Conservation (phyloP, 2,329 filamentous ascomycete genomes). For the Fusarium mangiferae region DNA sequence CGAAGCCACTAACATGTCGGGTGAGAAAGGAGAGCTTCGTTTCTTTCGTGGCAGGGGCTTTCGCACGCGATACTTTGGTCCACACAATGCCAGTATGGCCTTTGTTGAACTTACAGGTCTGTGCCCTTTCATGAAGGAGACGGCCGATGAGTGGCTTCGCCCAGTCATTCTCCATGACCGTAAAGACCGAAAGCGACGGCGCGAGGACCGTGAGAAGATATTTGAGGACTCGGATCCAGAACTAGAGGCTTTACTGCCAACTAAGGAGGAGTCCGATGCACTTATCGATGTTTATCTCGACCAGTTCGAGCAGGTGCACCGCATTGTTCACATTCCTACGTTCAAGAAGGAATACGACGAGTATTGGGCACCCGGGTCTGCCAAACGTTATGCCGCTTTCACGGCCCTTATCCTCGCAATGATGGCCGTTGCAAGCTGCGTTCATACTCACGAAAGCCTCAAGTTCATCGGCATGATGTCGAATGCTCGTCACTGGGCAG, state of each 20-base stretch:
- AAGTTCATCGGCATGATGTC: constrained; percentile 69
- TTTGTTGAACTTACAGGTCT: constrained; percentile 68
- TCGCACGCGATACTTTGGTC: constrained; percentile 68
- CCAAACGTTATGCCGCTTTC: constrained; percentile 61
- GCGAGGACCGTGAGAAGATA: constrained; percentile 62
- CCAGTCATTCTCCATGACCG: constrained; percentile 65
- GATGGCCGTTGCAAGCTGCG: constrained; percentile 67
- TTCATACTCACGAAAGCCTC: constrained; percentile 62
- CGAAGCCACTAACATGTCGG: constrained; percentile 53
- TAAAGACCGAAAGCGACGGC: constrained; percentile 66
- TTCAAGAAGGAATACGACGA: constrained; percentile 66
- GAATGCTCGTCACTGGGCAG: constrained; percentile 63
- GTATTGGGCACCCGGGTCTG: constrained; percentile 62
- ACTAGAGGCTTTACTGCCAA: constrained; percentile 62
- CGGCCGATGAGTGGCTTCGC: constrained; percentile 69
- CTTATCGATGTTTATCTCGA: constrained; percentile 63
- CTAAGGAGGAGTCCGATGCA: constrained; percentile 59
- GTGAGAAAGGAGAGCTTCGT: constrained; percentile 64
- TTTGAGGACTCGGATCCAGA: constrained; percentile 59
- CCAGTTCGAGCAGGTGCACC: constrained; percentile 65
- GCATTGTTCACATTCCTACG: constrained; percentile 68
- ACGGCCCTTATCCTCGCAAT: constrained; percentile 69
- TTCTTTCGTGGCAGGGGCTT: constrained; percentile 70
- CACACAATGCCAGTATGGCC: constrained; percentile 69
- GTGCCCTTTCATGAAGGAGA: constrained; percentile 70